These are phyloP conservation scores for Capsicum baccatum DNA, from an alignment of 257 asterid species.

Conservation along the genomic window DNA sequence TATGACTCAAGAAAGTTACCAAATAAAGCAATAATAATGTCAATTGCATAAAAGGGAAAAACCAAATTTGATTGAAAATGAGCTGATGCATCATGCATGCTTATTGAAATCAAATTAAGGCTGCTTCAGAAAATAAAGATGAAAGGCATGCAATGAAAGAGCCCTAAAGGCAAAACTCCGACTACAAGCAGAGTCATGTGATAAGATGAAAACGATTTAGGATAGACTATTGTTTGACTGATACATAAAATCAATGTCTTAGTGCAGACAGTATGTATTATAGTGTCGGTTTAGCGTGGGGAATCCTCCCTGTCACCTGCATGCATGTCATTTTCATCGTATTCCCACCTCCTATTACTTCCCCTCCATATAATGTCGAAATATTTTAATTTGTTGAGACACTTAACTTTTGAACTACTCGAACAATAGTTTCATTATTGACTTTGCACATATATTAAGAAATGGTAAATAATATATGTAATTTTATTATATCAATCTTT, in stretches of 20 bases:
- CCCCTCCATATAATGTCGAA: neutral
- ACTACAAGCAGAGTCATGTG: neutral
- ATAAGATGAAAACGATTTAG: neutral
- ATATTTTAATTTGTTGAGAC: neutral
- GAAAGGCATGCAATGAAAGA: neutral
- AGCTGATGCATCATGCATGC: neutral
- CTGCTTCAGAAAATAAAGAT: too few relatives aligned
- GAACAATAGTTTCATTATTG: too few relatives aligned
- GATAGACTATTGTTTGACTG: neutral
- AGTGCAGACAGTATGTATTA: neutral
- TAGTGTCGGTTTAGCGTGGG: neutral
- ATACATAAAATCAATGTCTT: neutral
- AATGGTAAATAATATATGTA: too few relatives aligned
- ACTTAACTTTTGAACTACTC: neutral
- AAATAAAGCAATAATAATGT: neutral
- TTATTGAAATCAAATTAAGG: neutral
- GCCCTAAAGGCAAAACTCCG: neutral
- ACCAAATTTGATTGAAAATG: neutral
- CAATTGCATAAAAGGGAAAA: neutral
- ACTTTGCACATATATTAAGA: too few relatives aligned
- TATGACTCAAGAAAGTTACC: neutral
- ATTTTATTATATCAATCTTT: too few relatives aligned
- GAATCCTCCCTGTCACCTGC: neutral
- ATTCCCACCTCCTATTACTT: neutral
- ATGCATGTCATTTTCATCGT: neutral